Base-by-base conservation (phyloP, 352 stramenopile genomes). In the Aphanomyces astaci region DNA sequence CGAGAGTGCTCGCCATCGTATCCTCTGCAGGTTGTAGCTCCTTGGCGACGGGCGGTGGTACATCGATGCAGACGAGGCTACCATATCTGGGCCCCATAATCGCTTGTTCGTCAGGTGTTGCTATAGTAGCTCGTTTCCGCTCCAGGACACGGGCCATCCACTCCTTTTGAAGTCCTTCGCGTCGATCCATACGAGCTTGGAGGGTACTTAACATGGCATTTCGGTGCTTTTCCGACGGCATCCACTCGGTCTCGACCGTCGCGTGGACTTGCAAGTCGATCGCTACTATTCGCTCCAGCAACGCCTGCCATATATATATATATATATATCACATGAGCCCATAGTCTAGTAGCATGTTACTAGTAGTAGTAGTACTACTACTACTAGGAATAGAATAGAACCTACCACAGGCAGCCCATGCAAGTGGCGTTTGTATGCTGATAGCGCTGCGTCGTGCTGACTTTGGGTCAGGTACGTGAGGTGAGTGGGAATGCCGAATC, bases 101-200 rank as follows among this genome's bases (percentile, higher is more conserved):
- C n/a, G n/a, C n/a, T n/a, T n/a, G n/a, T n/a, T n/a, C n/a, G n/a
- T n/a, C n/a, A n/a, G n/a, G n/a, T n/a, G n/a, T n/a, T n/a, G n/a
- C n/a, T n/a, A n/a, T n/a, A n/a, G 33, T 19, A 19, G 31, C 11
- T 4, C n/a, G 19, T 24, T 68, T 68, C 11, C 5, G 4, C 40
- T 59, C 27, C 11, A 68, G 17, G 19, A 68, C 40, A n/a, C 30
- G 62, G 10, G 43, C 10, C 4, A 68, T 28, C 62, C 62, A 68
- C 13, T 55, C 15, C 4, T 59, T 22, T 43, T 57, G 62, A 1
- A 25, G 15, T 4, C 15, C n/a, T 13, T 68, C 62, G 0, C 43
- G 46, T 9, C 15, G 13, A 15, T 68, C 62, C 2, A 68, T 36
- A 17, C 46, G 40, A 17, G 62, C 30, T 28, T 57, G 56, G 32